Evolutionary conservation across 106 monocot genomes (phyloP).

Genomic region (Dioscorea zingiberensis): DNA sequence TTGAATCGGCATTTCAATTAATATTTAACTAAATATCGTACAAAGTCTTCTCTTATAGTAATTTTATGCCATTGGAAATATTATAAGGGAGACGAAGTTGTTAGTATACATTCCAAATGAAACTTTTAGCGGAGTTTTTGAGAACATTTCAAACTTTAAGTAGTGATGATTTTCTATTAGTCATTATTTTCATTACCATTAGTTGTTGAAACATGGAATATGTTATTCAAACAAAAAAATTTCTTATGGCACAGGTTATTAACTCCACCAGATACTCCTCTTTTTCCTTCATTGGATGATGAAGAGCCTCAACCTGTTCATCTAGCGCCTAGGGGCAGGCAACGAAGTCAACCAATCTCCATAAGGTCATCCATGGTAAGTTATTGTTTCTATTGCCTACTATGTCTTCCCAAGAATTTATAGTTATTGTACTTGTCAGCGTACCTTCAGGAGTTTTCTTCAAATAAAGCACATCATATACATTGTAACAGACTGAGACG

Average conservation of each 20-base stretch:
- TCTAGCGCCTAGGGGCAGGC: conserved; percentile 46
- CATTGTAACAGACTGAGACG: conserved; percentile 43
- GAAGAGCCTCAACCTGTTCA: conserved; percentile 40
- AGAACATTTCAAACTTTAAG: too few relatives aligned
- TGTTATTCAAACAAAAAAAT: conserved; percentile 6
- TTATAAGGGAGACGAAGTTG: too few relatives aligned
- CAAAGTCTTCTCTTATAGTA: too few relatives aligned
- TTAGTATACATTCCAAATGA: too few relatives aligned
- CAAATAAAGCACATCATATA: conserved; percentile 4
- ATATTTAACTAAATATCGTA: too few relatives aligned
- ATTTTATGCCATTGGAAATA: too few relatives aligned
- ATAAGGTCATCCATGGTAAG: conserved; percentile 57
- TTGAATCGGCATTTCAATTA: too few relatives aligned
- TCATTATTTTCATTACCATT: background rate
- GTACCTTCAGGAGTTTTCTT: background rate
- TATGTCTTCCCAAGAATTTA: background rate
- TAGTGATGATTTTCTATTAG: too few relatives aligned
- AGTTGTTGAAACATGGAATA: background rate
- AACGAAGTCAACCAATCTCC: conserved; percentile 45
- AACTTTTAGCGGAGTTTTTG: too few relatives aligned
- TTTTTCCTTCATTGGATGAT: conserved; percentile 89
- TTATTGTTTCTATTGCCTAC: background rate
- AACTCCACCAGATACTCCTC: conserved; percentile 97
- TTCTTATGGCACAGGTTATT: conserved; percentile 52
- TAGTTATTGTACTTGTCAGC: background rate